These are phyloP conservation scores for Ceratopteris richardii DNA, from an alignment of 75 land plant species.

Conservation along the genomic window DNA sequence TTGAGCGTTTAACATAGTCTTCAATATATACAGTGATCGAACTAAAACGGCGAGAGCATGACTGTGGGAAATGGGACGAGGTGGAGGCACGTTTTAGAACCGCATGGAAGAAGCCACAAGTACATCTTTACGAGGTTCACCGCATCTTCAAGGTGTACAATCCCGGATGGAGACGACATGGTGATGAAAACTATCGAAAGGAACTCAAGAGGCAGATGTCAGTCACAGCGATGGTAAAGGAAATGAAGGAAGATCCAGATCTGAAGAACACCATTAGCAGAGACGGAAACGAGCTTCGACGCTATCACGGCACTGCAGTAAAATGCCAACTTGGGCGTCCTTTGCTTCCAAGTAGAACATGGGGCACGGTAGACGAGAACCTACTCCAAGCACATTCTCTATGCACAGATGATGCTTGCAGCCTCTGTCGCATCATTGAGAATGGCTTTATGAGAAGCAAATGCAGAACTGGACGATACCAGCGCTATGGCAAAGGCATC, in stretches of 20 bases:
- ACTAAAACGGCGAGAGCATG: too few relatives aligned
- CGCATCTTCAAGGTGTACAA: constrained; percentile 7
- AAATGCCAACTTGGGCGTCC: constrained; percentile 1
- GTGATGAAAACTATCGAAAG: not conserved
- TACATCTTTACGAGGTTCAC: not conserved
- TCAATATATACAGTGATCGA: not conserved
- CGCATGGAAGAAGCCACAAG: not conserved
- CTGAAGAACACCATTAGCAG: not conserved
- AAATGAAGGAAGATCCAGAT: constrained; percentile 7
- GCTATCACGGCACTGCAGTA: constrained; percentile 10
- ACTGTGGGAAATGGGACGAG: not conserved
- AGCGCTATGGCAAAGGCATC: constrained; percentile 5
- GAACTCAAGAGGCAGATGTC: constrained; percentile 13
- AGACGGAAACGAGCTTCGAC: constrained; percentile 6
- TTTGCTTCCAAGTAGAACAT: too few relatives aligned
- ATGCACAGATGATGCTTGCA: constrained; percentile 13
- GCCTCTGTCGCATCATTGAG: constrained; percentile 7
- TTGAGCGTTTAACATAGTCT: too few relatives aligned
- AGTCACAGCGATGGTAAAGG: constrained; percentile 12
- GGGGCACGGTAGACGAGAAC: constrained; percentile 3
- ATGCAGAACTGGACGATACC: not conserved
- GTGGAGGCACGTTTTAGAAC: not conserved
- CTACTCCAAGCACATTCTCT: not conserved
- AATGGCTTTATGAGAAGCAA: not conserved
- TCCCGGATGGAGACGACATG: not conserved